Evolutionary conservation across 805 yeast species (phyloP).

Genomic region (Schwanniomyces sp.): DNA sequence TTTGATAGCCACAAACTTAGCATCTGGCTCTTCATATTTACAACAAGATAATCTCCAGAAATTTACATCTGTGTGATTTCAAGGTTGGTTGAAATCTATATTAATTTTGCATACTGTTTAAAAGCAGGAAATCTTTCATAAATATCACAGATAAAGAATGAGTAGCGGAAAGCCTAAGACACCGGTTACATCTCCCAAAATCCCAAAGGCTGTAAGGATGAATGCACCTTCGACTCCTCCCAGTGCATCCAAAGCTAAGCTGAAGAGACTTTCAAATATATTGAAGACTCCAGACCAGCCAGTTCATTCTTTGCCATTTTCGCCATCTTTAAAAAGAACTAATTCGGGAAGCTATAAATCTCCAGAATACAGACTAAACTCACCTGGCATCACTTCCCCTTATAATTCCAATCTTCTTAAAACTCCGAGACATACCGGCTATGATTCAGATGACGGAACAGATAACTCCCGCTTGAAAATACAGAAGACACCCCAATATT

Average conservation of each 20-base stretch:
- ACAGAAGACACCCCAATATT: constrained; percentile 40
- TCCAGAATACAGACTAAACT: constrained; percentile 31
- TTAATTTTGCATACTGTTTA: not conserved
- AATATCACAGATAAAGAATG: constrained; percentile 5
- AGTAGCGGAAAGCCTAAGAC: constrained; percentile 30
- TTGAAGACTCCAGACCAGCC: constrained; percentile 39
- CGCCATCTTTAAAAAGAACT: constrained; percentile 39
- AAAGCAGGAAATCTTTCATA: not conserved
- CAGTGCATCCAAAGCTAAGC: constrained; percentile 9
- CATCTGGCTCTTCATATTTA: not conserved
- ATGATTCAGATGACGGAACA: constrained; percentile 28
- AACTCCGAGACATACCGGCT: constrained; percentile 32
- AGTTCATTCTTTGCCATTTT: constrained; percentile 27
- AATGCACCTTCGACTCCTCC: constrained; percentile 32
- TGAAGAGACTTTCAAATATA: constrained; percentile 23
- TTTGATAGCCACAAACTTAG: not conserved
- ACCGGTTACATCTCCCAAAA: constrained; percentile 35
- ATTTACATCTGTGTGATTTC: too few relatives aligned
- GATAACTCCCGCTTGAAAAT: constrained; percentile 21
- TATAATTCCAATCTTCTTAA: constrained; percentile 23
- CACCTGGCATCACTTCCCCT: constrained; percentile 29
- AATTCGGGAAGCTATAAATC: constrained; percentile 28
- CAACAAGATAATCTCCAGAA: not conserved
- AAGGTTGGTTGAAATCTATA: not conserved
- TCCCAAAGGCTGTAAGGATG: constrained; percentile 17